Base-by-base conservation (phyloP, 345 rosid species). In the Litchi chinensis region DNA sequence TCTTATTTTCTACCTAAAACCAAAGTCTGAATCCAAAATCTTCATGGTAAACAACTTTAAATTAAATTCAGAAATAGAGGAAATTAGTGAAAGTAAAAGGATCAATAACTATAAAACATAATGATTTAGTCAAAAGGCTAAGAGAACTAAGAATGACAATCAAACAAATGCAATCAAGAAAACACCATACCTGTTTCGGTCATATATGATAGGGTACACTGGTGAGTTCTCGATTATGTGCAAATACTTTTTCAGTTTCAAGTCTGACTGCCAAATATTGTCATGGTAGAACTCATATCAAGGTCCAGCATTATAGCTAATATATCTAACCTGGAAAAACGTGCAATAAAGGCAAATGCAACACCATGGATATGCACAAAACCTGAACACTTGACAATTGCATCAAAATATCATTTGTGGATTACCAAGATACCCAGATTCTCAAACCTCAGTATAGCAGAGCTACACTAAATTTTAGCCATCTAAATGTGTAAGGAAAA, bases 201-300 rank as follows among this genome's bases (percentile, higher is more conserved):
- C 98, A 70, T 90, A 91, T 81, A 96, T 67, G 39, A 96, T 92
- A 59, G 98, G 98, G 84, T 81, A 96, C 74, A 96, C 92, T 0
- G 91, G 90, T n/a, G 98, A 94, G 68, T 78, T 81, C 90, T 96
- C 94, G 71, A 96, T 91, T 77, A 96, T 93, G 83, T 96, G 94
- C 88, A 96, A 85, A 87, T 83, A 94, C 70, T 93, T 94, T 84
- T 93, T 96, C 89, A 96, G 85, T 87, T 96, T 94, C 90, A 89
- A 48, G 88, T 96, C 98, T 78, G 96, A 86, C 95, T 94, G 94
- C 81, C 75, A 81, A 76, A 10, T 41, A 10, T 41, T 59, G 65
- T 70, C 65, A 65, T 62, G 13, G 79, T 46, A 65, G 57, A 82
- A 75, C 21, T 74, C 41, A 68, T 18, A 64, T 74, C 44, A 75